Conservation (phyloP, 805 yeast species). For the Ogataea chonburiensis region DNA sequence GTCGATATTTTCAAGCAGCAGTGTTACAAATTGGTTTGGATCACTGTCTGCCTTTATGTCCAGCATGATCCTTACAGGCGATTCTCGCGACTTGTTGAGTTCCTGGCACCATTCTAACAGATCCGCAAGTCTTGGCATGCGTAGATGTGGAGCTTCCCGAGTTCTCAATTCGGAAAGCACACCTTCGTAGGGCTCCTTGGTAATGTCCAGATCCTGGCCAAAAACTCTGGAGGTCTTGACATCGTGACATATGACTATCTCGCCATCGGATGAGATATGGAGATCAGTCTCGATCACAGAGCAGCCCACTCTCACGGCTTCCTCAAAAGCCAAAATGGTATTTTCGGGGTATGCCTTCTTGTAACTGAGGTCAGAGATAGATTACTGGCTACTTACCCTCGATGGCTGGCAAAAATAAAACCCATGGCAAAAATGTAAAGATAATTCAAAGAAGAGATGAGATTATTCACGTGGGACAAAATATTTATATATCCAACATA, state of each 20-base stretch:
- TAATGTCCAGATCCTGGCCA: slow-evolving; percentile 30
- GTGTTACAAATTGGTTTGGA: slow-evolving; percentile 26
- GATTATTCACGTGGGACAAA: slow-evolving; percentile 4
- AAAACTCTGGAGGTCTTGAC: slow-evolving; percentile 32
- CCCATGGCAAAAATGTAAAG: slow-evolving; percentile 1
- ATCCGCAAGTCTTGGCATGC: slow-evolving; percentile 34
- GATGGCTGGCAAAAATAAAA: slow-evolving; percentile 28
- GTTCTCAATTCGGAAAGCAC: slow-evolving; percentile 32
- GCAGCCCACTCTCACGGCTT: slow-evolving; percentile 36
- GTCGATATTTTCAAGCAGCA: slow-evolving; percentile 26
- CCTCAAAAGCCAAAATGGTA: slow-evolving; percentile 35
- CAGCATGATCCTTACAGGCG: slow-evolving; percentile 39
- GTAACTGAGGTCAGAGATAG: slow-evolving; percentile 19
- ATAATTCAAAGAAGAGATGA: too few species aligned
- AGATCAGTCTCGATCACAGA: slow-evolving; percentile 38
- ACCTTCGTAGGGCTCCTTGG: slow-evolving; percentile 28
- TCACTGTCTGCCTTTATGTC: slow-evolving; percentile 36
- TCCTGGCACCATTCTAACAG: slow-evolving; percentile 38
- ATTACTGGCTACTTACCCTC: slow-evolving; percentile 28
- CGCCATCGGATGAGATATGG: slow-evolving; percentile 36
- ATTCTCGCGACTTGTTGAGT: slow-evolving; percentile 37
- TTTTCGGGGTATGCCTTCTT: slow-evolving; percentile 35
- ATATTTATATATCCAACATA: neutral
- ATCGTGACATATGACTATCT: slow-evolving; percentile 38
- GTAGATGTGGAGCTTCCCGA: slow-evolving; percentile 32